Evolutionary conservation across 2,329 filamentous ascomycete genomes (phyloP), one percentile per base, ranked within the genome.

Genomic region (Chalara sp.): DNA sequence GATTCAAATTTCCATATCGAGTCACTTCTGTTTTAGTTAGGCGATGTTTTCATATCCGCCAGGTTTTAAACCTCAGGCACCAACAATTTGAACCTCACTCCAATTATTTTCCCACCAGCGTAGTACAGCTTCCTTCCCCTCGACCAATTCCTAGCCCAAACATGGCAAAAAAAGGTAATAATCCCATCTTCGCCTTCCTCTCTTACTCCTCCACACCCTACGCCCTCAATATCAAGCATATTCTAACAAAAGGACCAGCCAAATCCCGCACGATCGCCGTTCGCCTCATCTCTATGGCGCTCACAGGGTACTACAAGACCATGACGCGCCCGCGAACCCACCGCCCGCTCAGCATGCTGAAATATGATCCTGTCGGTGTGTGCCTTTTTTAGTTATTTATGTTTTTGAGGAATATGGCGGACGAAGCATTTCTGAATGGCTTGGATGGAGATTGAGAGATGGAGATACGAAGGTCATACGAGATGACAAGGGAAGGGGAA

Each of bases 221-320:
- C 35, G 8, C 35, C 35, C 35, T 39, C 8, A 10, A 39, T 39
- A 39, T 39, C 2, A 10, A 10, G 8, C 35, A 39, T 10, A 10
- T 10, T 39, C n/a, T n/a, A 10, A 39, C n/a, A 10, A 10, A 10
- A 39, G 35, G 8, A 2, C 37, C 50, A 67, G 65, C 49, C 31
- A 97, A 97, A 78, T 88, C 91, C 66, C 89, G 95, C 69, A 86
- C 92, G 60, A 85, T 99, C 68, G 81, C 88, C 67, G 92, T 96
- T 69, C 91, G 93, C 68, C 86, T 99, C 60, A 77, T 99, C 69
- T 96, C 90, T 57, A 99, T 99, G 93, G 93, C 93, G 68, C 86
- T 96, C 86, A 99, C 93, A 30, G 93, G 93, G 65, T 99, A 90
- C 79, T 99, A 92, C 78, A 91, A 92, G 71, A 95, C 89, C 49